These are phyloP conservation scores for Aspergillus kassunensis DNA, from an alignment of 495 filamentous ascomycete species.

Conservation along the genomic window DNA sequence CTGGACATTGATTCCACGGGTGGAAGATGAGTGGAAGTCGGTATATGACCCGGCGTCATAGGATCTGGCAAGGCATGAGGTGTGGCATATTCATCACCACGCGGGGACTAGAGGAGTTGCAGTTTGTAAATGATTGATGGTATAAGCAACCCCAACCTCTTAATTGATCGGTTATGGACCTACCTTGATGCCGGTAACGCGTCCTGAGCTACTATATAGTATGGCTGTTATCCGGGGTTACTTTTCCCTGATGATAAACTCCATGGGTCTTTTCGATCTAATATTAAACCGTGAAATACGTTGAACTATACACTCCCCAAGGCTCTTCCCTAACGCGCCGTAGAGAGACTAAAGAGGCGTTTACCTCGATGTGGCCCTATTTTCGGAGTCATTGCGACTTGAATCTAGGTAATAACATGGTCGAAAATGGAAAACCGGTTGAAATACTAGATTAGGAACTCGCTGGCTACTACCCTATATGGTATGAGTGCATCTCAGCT, in stretches of 20 bases:
- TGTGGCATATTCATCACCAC: too few relatives aligned
- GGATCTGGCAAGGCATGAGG: too few relatives aligned
- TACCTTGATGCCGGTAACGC: too few relatives aligned
- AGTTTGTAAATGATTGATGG: too few relatives aligned
- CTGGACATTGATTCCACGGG: too few relatives aligned
- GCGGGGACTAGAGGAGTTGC: too few relatives aligned
- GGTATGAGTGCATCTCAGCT: constrained; percentile 28
- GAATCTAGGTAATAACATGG: constrained; percentile 29
- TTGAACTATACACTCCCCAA: constrained; percentile 13
- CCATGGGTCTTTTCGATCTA: constrained; percentile 22
- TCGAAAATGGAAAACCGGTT: constrained; percentile 22
- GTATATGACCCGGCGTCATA: too few relatives aligned
- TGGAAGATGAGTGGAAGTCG: too few relatives aligned
- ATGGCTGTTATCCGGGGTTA: constrained; percentile 24
- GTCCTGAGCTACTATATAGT: too few relatives aligned
- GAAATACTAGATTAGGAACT: constrained; percentile 30
- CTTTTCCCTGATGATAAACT: constrained; percentile 19
- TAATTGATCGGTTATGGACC: too few relatives aligned
- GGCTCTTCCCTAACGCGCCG: not conserved
- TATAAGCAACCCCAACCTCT: too few relatives aligned
- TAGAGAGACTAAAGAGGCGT: constrained; percentile 20
- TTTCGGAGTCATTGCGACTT: constrained; percentile 29
- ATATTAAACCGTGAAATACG: constrained; percentile 23
- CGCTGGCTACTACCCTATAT: constrained; percentile 25
- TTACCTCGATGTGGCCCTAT: constrained; percentile 26